Evolutionary conservation across 352 stramenopile genomes (phyloP).

Genomic region (Globisporangium orthogonon): DNA sequence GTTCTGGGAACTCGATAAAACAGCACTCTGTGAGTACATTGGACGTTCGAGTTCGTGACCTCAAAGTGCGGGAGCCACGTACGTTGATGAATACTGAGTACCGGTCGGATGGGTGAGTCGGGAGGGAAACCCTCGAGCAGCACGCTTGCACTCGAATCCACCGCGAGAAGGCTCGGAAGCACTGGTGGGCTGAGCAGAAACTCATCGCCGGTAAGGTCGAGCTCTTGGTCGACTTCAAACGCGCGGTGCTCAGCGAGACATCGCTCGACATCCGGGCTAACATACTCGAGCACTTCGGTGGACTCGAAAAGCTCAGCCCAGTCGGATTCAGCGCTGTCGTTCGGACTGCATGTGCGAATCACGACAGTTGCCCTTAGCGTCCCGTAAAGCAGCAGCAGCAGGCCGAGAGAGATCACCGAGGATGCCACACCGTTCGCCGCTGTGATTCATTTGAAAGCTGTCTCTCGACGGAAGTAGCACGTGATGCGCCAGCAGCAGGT

Average conservation of each 20-base stretch:
- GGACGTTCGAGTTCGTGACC: neutral
- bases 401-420: neutral
- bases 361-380: slow-evolving; percentile 7
- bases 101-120: neutral
- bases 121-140: neutral
- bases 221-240: slow-evolving; percentile 50
- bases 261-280: slow-evolving; percentile 55
- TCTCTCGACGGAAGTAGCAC: neutral
- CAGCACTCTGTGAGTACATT: neutral
- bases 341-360: neutral
- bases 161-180: neutral
- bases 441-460: neutral
- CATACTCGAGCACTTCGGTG: slow-evolving; percentile 41
- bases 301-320: slow-evolving; percentile 56
- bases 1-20: neutral
- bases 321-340: slow-evolving; percentile 16
- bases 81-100: slow-evolving; percentile 1
- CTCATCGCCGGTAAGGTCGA: slow-evolving; percentile 53
- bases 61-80: neutral
- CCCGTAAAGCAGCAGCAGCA: slow-evolving; percentile 5
- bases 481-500: slow-evolving; percentile 3
- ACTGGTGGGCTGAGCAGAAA: slow-evolving; percentile 55
- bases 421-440: neutral
- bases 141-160: neutral
- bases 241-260: slow-evolving; percentile 28